Evolutionary conservation across 2,329 filamentous ascomycete species (phyloP).

Genomic region (Aspergillus puulaauensis): DNA sequence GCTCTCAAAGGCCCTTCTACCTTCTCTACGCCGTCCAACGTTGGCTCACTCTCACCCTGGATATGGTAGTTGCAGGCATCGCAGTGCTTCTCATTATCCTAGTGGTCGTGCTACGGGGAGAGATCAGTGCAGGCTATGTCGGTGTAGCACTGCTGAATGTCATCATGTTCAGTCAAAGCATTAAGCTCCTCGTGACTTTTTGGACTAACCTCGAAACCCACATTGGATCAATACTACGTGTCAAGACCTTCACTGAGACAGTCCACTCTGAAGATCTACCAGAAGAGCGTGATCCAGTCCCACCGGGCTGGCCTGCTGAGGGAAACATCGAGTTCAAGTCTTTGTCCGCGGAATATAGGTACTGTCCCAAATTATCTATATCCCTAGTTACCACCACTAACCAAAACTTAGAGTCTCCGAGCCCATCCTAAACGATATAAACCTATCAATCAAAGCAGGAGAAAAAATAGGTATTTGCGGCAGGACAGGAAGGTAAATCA

Average conservation of each 20-base stretch:
- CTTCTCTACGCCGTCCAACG: conserved; percentile 57
- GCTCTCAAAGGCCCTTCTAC: conserved; percentile 59
- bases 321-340: conserved; percentile 45
- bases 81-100: conserved; percentile 51
- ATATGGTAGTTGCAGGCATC: conserved; percentile 51
- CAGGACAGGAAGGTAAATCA: conserved; percentile 37
- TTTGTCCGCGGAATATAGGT: conserved; percentile 49
- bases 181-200: conserved; percentile 51
- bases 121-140: conserved; percentile 49
- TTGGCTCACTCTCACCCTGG: conserved; percentile 56
- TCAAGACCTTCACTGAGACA: conserved; percentile 53
- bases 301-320: conserved; percentile 43
- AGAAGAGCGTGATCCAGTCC: conserved; percentile 40
- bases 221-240: conserved; percentile 56
- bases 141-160: conserved; percentile 56
- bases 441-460: conserved; percentile 44
- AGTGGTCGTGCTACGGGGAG: conserved; percentile 46
- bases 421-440: conserved; percentile 47
- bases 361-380: background rate
- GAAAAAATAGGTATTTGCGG: conserved; percentile 45
- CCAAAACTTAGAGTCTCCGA: conserved; percentile 22
- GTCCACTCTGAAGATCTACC: conserved; percentile 46
- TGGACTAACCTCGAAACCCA: conserved; percentile 61
- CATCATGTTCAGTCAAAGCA: conserved; percentile 53
- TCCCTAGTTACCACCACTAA: background rate